Evolutionary conservation across 148 eudicot species (phyloP), one percentile per base, ranked within the genome.

Genomic region (Chenopodium quinoa): DNA sequence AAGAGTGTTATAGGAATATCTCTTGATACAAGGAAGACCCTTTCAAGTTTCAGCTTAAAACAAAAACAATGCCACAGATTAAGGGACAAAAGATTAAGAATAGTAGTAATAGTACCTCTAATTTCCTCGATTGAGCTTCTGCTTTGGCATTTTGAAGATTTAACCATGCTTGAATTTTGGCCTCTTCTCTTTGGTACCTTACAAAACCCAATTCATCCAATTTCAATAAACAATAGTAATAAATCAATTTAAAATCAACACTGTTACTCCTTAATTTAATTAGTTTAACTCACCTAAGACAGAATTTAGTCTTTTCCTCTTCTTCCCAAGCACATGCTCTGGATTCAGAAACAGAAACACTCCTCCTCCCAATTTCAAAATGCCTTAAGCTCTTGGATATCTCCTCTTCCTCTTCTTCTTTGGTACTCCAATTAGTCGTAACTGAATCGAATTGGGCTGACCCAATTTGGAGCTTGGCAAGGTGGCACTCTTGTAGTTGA

Each of bases 101-200:
- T 52, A 66, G 20, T 9, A 40, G 27, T 22, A 80, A 68, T 34
- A 25, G 65, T 85, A 94, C 98, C 98, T 94, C 98, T 75, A 94
- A 91, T 82, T 94, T 94, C 85, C 87, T 90, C 50, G 98, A 91
- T 79, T 94, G 95, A 85, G 97, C 98, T 93, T 94, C 98, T 77
- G 95, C 97, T 91, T 91, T 94, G 73, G 98, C 98, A 80, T 81
- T 93, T 84, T 94, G 94, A 54, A 94, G 95, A 81, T 94, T 91
- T 47, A 94, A 83, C 98, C 98, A 94, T 75, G 98, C 98, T 88
- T 91, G 95, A 80, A 94, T 93, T 78, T 86, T 94, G 2, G 98
- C 94, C 83, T 94, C 97, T 81, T 94, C 95, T 84, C 95, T 90
- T 82, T 93, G 97, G 80, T 94, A 94, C 94, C 98, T 94, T 76